Percentiles rank a stretch among this genome's conserved stretches.
Conservation (phyloP, 2,329 filamentous ascomycete genomes). For the Magnaporthiopsis rhizophila region DNA sequence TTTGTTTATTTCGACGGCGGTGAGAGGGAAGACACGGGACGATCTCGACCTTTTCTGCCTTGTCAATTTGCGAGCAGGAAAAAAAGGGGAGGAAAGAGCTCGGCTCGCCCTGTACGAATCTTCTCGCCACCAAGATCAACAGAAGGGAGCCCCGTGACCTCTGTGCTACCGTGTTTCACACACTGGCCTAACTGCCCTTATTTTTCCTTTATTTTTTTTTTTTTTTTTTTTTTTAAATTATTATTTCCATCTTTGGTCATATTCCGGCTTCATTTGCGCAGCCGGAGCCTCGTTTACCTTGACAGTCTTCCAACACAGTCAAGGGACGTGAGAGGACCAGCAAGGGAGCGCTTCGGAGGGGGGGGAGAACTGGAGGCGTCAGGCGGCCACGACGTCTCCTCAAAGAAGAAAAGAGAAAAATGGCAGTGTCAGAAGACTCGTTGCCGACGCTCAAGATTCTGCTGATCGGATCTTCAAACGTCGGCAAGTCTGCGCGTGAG, state of each 20-base stretch:
- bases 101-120: background rate
- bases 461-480: slow-evolving; percentile 47
- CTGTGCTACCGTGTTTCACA: background rate
- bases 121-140: background rate
- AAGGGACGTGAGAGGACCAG: background rate
- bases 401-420: background rate
- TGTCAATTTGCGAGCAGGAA: no score
- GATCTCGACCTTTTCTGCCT: background rate
- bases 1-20: no score
- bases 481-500: slow-evolving; percentile 47
- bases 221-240: background rate
- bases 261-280: background rate
- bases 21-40: background rate
- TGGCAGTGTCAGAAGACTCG: slow-evolving; percentile 33
- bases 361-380: no score
- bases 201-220: no score
- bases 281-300: background rate
- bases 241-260: background rate
- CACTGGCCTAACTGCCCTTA: no score
- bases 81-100: no score
- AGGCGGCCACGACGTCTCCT: no score
- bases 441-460: slow-evolving; percentile 44
- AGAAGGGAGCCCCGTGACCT: background rate
- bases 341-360: no score
- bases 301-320: background rate